Percentiles rank a stretch among this genome's conserved stretches.
phyloP scores from a whole-genome alignment of 2,329 filamentous ascomycete species.

The Fusarium neocosmosporiellum region DNA sequence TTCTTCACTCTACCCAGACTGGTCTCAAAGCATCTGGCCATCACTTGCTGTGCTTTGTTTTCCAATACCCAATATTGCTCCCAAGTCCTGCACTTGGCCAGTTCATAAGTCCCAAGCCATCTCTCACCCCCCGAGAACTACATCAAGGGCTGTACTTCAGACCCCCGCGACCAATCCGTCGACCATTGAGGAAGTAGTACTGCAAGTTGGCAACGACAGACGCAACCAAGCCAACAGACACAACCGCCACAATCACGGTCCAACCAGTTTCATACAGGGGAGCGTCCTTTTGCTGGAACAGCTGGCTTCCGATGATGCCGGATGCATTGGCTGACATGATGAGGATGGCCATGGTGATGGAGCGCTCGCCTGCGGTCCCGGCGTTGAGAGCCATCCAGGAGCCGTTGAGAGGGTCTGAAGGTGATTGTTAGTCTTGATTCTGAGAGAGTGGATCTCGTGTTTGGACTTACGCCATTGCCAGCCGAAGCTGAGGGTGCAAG shows the following conservation, averaged over 20 bases:
- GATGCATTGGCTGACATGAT: slow-evolving; percentile 49
- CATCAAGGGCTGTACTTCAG: slow-evolving; percentile 29
- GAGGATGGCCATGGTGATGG: slow-evolving; percentile 48
- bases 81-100: no score
- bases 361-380: slow-evolving; percentile 44
- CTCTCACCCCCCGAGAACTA: background rate
- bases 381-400: slow-evolving; percentile 48
- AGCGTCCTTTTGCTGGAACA: slow-evolving; percentile 46
- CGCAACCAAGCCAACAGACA: slow-evolving; percentile 36
- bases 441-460: rapidly evolving
- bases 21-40: no score
- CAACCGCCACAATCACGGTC: slow-evolving; percentile 41
- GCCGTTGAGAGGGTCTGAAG: slow-evolving; percentile 41
- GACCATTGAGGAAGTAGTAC: slow-evolving; percentile 55
- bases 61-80: no score
- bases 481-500: slow-evolving; percentile 27
- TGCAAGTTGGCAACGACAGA: slow-evolving; percentile 38
- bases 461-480: slow-evolving; percentile 34
- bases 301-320: slow-evolving; percentile 45
- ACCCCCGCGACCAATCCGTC: slow-evolving; percentile 20
- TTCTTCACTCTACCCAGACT: no score
- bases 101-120: background rate
- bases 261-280: slow-evolving; percentile 46
- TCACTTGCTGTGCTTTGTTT: no score
- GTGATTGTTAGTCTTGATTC: background rate